These are phyloP conservation scores for Globisporangium viniferum DNA, from an alignment of 352 stramenopile species.

Conservation along the genomic window DNA sequence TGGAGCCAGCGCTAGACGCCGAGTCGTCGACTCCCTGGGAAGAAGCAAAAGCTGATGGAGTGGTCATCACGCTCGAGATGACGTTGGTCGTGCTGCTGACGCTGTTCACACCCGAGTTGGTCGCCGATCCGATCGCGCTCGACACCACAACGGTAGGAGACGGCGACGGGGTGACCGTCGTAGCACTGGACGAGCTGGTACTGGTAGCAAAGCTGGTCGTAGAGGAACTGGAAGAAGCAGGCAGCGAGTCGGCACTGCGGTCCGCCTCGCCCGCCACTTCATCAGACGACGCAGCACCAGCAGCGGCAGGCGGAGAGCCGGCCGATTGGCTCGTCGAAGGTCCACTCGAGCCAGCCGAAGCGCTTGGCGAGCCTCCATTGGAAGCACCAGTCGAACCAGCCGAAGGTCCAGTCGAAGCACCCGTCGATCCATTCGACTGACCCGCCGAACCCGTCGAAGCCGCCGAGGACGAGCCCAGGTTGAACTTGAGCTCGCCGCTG, in stretches of 20 bases:
- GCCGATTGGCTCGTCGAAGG: not conserved
- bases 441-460: not conserved
- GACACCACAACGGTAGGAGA: slow-evolving; percentile 3
- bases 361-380: not conserved
- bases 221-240: not conserved
- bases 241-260: not conserved
- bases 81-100: not conserved
- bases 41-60: not conserved
- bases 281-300: not conserved
- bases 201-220: too few species aligned
- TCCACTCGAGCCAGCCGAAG: not conserved
- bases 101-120: not conserved
- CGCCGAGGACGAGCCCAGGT: not conserved
- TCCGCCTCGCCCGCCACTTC: slow-evolving; percentile 10
- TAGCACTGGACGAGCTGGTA: not conserved
- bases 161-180: not conserved
- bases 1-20: not conserved
- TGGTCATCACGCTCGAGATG: not conserved
- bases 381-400: not conserved
- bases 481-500: slow-evolving; percentile 11
- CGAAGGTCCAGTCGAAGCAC: not conserved
- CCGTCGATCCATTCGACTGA: not conserved
- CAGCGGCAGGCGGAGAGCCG: not conserved
- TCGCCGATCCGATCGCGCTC: not conserved
- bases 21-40: not conserved